Evolutionary conservation across 2,329 filamentous ascomycete species (phyloP), one percentile per base, ranked within the genome.

Genomic region (Calonectria fujianensis): DNA sequence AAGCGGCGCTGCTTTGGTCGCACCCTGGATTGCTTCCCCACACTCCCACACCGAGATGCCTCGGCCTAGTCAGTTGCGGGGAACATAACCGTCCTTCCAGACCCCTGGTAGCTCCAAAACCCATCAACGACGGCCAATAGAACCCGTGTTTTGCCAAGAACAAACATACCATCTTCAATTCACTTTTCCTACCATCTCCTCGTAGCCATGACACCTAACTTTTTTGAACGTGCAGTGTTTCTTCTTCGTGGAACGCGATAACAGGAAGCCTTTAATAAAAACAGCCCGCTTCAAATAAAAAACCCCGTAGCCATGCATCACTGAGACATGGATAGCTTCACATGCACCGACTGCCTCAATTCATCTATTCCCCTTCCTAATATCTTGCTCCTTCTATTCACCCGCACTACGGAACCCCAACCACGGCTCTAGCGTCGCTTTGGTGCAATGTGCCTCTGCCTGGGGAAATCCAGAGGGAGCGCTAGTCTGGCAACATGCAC

Each of bases 391-490:
- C 9, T 32, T 51, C 51, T 13, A 32, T 31, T 18, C 16, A 27
- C 16, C 32, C 32, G 11, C 32, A 20, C 11, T n/a, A 29, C 29
- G 11, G 29, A 32, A 61, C 20, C 51, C 8, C 5, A 24, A n/a
- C 9, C 13, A 32, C 9, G 20, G 10, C n/a, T 37, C 51, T 78
- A 80, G 63, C 80, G 79, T 32, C 80, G 79, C 69, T 81, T 82
- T 16, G 80, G 80, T 16, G 78, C 80, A 69, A 85, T 83, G 31
- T 83, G 80, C 67, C 83, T 82, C 79, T 86, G 85, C 86, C 94
- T 96, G 1, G 96, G 97, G 83, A 98, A 98, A 74, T 93, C 90
- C 61, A 98, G 87, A 4, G 97, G 97, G 76, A 98, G 84, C 79
- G 90, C 91, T 80, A 98, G 86, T 79, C 92, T 92, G 16, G 94